Percentiles rank a stretch among this genome's conserved stretches.
Evolutionary conservation across 2,329 filamentous ascomycete genomes (phyloP).

Genomic region (Fusarium clavum): DNA sequence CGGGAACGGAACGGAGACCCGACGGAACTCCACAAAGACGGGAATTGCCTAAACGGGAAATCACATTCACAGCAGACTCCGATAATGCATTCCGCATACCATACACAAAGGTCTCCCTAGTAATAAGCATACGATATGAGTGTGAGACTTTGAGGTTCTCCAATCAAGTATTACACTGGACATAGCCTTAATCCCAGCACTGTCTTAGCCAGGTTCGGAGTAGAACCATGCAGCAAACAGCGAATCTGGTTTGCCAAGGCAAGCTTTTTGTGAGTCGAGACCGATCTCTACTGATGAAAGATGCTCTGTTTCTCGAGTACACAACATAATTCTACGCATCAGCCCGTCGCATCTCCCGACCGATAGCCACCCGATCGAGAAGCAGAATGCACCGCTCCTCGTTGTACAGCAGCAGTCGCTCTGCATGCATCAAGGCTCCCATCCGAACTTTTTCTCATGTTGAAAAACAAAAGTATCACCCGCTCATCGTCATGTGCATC

Average conservation of each 20-base stretch:
- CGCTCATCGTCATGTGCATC: slow-evolving; percentile 30
- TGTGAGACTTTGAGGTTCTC: background rate
- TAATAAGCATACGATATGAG: slow-evolving; percentile 3
- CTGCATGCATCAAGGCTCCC: slow-evolving; percentile 7
- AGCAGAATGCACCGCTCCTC: slow-evolving; percentile 13
- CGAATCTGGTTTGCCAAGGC: slow-evolving; percentile 6
- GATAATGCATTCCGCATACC: background rate
- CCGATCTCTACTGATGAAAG: background rate
- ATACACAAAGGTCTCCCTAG: background rate
- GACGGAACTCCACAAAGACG: slow-evolving; percentile 13
- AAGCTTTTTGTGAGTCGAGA: slow-evolving; percentile 8
- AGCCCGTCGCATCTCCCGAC: background rate
- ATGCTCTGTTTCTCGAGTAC: background rate
- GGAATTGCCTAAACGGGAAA: slow-evolving; percentile 37
- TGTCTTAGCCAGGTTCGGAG: background rate
- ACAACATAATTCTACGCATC: slow-evolving; percentile 20
- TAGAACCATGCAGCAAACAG: slow-evolving; percentile 2
- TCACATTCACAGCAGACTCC: background rate
- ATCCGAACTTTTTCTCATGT: background rate
- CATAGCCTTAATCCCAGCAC: background rate
- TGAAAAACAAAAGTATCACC: slow-evolving; percentile 13
- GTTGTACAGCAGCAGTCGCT: slow-evolving; percentile 34
- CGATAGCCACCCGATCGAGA: slow-evolving; percentile 9
- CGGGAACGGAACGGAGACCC: slow-evolving; percentile 20
- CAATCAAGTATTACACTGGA: background rate